Percentiles rank a stretch among this genome's conserved stretches.
These are phyloP conservation scores for Gossypium laxum DNA, from an alignment of 441 rosid species.

Conservation along the genomic window DNA sequence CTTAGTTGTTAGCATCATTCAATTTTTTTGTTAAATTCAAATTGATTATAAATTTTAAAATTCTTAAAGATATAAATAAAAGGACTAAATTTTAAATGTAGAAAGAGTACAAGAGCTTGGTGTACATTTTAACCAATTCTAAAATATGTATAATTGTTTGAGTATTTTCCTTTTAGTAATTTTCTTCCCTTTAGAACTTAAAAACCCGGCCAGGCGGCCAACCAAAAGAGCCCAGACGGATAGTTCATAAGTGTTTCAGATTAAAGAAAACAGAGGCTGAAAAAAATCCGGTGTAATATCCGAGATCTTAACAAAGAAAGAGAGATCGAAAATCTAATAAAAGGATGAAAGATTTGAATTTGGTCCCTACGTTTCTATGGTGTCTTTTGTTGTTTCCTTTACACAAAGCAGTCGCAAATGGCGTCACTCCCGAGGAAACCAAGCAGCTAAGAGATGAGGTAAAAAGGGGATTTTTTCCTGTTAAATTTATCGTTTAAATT, in stretches of 20 bases:
- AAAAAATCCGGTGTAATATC: neutral
- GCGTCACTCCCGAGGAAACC: constrained; percentile 72
- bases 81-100: too few species aligned
- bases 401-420: constrained; percentile 38
- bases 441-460: constrained; percentile 89
- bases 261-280: neutral
- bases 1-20: too few species aligned
- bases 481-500: neutral
- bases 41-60: too few species aligned
- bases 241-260: neutral
- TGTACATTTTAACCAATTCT: too few species aligned
- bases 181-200: too few species aligned
- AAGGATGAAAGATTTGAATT: constrained; percentile 8
- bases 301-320: neutral
- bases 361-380: neutral
- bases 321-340: neutral
- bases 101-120: too few species aligned
- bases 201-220: neutral
- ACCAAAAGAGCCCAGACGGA: neutral
- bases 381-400: constrained; percentile 15
- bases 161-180: neutral
- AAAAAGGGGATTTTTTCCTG: neutral
- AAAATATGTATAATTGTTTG: neutral
- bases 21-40: too few species aligned
- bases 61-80: too few species aligned